phyloP scores from a whole-genome alignment of 148 eudicot species.

The Heliosperma pusillum region DNA sequence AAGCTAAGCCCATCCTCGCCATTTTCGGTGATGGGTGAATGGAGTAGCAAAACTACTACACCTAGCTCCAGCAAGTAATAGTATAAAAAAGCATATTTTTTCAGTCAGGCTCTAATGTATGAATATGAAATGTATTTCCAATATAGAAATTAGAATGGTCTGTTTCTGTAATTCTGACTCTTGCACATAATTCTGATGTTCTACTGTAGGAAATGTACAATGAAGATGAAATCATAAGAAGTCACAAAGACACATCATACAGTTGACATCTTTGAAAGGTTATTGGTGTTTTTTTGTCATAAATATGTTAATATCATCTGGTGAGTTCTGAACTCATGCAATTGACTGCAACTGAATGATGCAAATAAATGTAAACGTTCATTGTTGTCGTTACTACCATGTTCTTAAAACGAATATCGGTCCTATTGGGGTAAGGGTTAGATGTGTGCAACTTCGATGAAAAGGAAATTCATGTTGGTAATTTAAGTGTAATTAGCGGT shows the following conservation, averaged over 20 bases:
- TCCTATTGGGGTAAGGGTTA: too few species aligned
- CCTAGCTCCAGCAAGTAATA: constrained; percentile 31
- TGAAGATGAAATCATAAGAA: not conserved
- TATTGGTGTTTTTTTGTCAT: not conserved
- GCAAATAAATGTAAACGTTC: not conserved
- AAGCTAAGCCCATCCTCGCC: constrained; percentile 34
- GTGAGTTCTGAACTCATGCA: not conserved
- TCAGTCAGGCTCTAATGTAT: constrained; percentile 7
- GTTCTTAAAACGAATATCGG: not conserved
- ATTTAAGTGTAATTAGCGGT: too few species aligned
- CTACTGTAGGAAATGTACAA: constrained; percentile 17
- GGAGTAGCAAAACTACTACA: constrained; percentile 45
- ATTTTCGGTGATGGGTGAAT: constrained; percentile 39
- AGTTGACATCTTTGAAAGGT: not conserved
- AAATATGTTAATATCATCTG: not conserved
- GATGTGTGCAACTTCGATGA: too few species aligned
- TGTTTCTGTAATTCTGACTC: constrained; percentile 12
- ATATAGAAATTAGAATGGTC: not conserved
- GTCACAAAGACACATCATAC: not conserved
- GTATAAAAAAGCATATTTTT: not conserved
- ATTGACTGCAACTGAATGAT: not conserved
- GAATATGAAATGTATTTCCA: constrained; percentile 4
- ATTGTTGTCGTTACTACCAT: not conserved
- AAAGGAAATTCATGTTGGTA: too few species aligned
- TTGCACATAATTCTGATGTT: constrained; percentile 12